phyloP scores from a whole-genome alignment of 257 asterid species.

The Solanum chiquidenum region DNA sequence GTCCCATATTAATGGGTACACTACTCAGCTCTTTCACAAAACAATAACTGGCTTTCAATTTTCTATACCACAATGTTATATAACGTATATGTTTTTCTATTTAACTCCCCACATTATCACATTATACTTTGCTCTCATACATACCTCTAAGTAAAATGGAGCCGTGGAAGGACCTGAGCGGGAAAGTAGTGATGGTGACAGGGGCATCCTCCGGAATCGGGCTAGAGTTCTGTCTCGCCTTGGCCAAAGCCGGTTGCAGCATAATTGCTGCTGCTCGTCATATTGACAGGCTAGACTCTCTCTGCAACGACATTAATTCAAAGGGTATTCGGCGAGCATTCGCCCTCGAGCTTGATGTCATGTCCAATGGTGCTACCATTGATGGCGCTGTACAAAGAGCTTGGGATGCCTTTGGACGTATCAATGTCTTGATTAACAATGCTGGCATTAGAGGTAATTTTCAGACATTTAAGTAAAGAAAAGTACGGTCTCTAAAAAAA shows the following conservation, averaged over 20 bases:
- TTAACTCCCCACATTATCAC: not conserved
- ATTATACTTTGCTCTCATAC: not conserved
- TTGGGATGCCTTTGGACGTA: too few species aligned
- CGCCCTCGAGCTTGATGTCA: too few species aligned
- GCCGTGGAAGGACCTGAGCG: conserved; percentile 1
- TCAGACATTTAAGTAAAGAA: too few species aligned
- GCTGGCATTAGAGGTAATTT: too few species aligned
- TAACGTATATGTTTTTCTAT: not conserved
- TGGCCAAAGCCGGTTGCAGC: conserved; percentile 39
- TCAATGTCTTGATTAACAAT: too few species aligned
- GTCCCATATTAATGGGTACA: not conserved
- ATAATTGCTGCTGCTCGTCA: not conserved
- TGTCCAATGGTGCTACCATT: too few species aligned
- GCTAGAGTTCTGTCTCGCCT: conserved; percentile 22
- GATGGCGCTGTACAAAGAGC: too few species aligned
- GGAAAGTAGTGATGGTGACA: conserved; percentile 10
- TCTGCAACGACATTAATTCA: too few species aligned
- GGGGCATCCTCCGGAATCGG: conserved; percentile 10
- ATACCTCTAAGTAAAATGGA: not conserved
- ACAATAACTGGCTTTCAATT: not conserved
- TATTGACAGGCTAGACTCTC: not conserved
- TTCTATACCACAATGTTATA: too few species aligned
- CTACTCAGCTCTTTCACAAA: not conserved
- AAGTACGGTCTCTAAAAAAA: too few species aligned
- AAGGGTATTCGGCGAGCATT: too few species aligned